These are phyloP conservation scores for Hydrangea macrophylla DNA, from an alignment of 148 eudicot species.

Conservation along the genomic window DNA sequence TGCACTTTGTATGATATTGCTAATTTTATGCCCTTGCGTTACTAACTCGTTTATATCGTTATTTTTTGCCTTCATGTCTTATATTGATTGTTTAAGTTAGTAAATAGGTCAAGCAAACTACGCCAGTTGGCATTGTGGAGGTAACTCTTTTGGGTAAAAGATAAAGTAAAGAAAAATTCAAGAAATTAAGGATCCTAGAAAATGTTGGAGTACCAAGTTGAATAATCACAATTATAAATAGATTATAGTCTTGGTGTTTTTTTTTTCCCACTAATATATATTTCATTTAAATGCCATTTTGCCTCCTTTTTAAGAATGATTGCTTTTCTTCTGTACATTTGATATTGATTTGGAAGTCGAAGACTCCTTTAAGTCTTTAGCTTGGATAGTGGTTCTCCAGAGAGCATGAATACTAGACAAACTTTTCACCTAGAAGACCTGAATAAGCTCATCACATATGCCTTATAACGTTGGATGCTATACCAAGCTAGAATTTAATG, in stretches of 20 bases:
- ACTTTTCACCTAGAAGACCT: not conserved
- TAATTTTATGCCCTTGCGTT: too few relatives aligned
- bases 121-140: not conserved
- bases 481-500: not conserved
- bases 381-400: not conserved
- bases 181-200: not conserved
- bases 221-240: too few relatives aligned
- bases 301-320: not conserved
- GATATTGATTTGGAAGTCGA: not conserved
- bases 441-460: not conserved
- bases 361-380: not conserved
- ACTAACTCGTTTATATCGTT: too few relatives aligned
- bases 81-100: not conserved
- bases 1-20: not conserved
- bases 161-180: too few relatives aligned
- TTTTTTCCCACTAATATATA: not conserved
- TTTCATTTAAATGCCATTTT: too few relatives aligned
- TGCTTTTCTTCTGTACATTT: not conserved
- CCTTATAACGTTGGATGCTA: not conserved
- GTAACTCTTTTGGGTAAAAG: not conserved
- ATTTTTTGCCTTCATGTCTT: too few relatives aligned
- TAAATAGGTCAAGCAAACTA: not conserved
- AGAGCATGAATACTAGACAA: not conserved
- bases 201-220: too few relatives aligned
- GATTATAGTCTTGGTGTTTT: not conserved